Evolutionary conservation across 805 yeast species (phyloP).

Genomic region (Metschnikowia vanudenii): DNA sequence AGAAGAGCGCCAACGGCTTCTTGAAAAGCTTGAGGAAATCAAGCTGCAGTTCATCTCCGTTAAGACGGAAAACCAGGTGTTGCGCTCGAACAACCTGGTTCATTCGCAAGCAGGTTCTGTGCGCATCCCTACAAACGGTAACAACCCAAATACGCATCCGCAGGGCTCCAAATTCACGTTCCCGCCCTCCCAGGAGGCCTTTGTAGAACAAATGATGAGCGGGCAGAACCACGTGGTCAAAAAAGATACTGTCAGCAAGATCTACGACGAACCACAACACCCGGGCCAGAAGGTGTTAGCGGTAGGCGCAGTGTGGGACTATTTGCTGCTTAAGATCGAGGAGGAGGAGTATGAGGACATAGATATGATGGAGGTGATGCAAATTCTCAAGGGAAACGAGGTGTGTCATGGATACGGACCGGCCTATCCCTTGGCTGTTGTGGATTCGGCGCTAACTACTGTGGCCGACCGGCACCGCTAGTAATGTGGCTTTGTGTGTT

Average conservation of each 20-base stretch:
- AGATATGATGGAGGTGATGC: slow-evolving; percentile 60
- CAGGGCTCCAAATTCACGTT: slow-evolving; percentile 28
- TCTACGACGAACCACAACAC: slow-evolving; percentile 36
- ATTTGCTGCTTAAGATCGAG: slow-evolving; percentile 49
- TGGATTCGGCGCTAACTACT: slow-evolving; percentile 29
- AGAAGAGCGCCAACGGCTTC: slow-evolving; percentile 46
- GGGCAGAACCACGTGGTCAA: slow-evolving; percentile 27
- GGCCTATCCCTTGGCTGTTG: slow-evolving; percentile 49
- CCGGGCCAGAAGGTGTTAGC: slow-evolving; percentile 57
- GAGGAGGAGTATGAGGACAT: slow-evolving; percentile 47
- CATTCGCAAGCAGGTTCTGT: not conserved
- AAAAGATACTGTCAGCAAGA: slow-evolving; percentile 23
- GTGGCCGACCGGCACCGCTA: slow-evolving; percentile 4
- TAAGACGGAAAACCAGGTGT: slow-evolving; percentile 59
- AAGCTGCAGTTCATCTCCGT: slow-evolving; percentile 56
- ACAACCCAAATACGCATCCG: too few species aligned
- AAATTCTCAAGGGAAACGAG: slow-evolving; percentile 61
- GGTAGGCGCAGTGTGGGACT: slow-evolving; percentile 82
- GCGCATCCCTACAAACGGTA: too few species aligned
- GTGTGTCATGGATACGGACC: slow-evolving; percentile 81
- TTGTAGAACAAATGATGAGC: slow-evolving; percentile 29
- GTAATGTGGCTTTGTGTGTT: not conserved
- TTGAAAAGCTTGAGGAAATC: slow-evolving; percentile 49
- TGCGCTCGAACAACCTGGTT: slow-evolving; percentile 24
- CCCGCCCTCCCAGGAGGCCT: slow-evolving; percentile 36